Conservation (phyloP, 768 basidiomycete genomes). For the Tricholoma furcatifolium region DNA sequence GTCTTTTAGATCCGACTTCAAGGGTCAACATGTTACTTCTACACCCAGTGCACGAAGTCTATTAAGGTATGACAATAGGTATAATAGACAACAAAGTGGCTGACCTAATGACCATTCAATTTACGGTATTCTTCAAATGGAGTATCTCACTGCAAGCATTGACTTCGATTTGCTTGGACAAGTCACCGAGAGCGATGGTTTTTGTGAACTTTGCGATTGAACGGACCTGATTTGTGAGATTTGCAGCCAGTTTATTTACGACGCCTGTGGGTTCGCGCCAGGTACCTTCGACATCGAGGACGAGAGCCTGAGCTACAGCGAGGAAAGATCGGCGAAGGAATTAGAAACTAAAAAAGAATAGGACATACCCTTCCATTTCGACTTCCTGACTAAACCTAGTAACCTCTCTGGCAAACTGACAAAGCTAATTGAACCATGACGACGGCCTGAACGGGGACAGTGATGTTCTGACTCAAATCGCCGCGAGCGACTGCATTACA, state of each 20-base stretch:
- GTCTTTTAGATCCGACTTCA: conserved; percentile 87
- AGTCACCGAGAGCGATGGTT: no score
- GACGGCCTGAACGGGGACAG: no score
- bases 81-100: conserved; percentile 5
- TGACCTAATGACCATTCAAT: conserved; percentile 55
- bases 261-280: conserved; percentile 80
- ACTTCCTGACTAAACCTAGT: conserved; percentile 84
- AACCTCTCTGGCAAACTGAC: conserved; percentile 89
- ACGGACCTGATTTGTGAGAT: no score
- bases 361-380: no score
- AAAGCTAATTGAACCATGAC: no score
- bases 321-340: neutral
- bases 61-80: no score
- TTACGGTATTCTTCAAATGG: conserved; percentile 69
- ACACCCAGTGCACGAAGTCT: conserved; percentile 74
- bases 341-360: conserved; percentile 22
- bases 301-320: conserved; percentile 29
- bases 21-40: conserved; percentile 80
- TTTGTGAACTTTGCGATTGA: no score
- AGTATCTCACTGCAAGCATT: conserved; percentile 89
- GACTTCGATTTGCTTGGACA: conserved; percentile 89
- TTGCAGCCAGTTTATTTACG: conserved; percentile 88
- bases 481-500: no score
- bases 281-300: no score
- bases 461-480: no score